Percentiles rank a stretch among this genome's conserved stretches.
Conservation (phyloP, 768 basidiomycete species). For the Pseudohyphozyma bogoriensis region DNA sequence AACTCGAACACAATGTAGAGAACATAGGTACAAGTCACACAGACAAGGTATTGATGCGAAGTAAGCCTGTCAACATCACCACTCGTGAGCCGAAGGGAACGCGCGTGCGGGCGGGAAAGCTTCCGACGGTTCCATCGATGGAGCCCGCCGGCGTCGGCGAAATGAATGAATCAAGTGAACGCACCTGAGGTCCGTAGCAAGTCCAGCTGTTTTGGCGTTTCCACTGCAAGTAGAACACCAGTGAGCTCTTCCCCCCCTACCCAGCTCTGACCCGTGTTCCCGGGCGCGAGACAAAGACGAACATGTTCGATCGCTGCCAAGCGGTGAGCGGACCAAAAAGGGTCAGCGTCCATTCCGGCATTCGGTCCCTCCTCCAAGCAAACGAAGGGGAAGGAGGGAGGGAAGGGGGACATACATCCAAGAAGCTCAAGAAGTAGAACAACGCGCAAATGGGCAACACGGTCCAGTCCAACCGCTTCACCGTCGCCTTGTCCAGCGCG, state of each 20-base stretch:
- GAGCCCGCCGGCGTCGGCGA: constrained; percentile 48
- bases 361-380: not conserved
- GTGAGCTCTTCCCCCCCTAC: not conserved
- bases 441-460: not conserved
- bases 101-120: no score
- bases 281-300: not conserved
- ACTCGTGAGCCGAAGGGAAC: no score
- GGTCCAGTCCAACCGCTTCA: constrained; percentile 3
- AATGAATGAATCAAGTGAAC: constrained; percentile 4
- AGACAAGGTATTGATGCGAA: constrained; percentile 38
- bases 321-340: no score
- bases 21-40: constrained; percentile 36
- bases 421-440: constrained; percentile 7
- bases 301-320: not conserved
- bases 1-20: constrained; percentile 45
- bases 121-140: no score
- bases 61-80: no score
- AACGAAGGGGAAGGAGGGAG: not conserved
- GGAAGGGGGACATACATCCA: not conserved
- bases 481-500: not conserved
- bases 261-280: constrained; percentile 10
- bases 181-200: not conserved
- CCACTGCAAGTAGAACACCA: not conserved
- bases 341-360: not conserved
- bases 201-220: constrained; percentile 3